Evolutionary conservation across 2,329 filamentous ascomycete species (phyloP).

Genomic region (Aulographum hederae): DNA sequence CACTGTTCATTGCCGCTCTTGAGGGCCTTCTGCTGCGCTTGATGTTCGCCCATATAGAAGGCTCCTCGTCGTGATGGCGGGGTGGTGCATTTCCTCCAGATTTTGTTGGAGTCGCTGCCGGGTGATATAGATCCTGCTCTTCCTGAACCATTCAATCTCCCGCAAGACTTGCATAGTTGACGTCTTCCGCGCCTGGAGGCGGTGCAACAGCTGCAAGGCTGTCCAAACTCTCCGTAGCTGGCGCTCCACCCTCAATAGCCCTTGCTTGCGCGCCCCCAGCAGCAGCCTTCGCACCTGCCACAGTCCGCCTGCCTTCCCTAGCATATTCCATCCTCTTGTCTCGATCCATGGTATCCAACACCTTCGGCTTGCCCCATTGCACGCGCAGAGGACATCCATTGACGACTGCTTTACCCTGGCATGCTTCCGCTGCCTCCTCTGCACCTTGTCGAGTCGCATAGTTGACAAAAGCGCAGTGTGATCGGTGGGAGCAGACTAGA

Average conservation of each 20-base stretch:
- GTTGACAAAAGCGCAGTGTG: slow-evolving; percentile 93
- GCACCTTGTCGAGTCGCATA: slow-evolving; percentile 71
- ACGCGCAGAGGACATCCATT: slow-evolving; percentile 79
- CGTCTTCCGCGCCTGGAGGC: slow-evolving; percentile 60
- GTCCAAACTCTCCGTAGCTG: slow-evolving; percentile 24
- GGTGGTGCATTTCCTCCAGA: no score
- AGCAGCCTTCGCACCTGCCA: slow-evolving; percentile 7
- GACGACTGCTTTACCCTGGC: slow-evolving; percentile 76
- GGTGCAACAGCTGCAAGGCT: slow-evolving; percentile 41
- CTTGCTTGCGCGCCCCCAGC: slow-evolving; percentile 1
- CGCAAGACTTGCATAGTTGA: slow-evolving; percentile 69
- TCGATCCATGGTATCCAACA: slow-evolving; percentile 77
- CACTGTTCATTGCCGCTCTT: no score
- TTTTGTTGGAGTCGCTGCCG: no score
- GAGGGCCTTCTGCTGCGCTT: no score
- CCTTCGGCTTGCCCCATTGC: slow-evolving; percentile 83
- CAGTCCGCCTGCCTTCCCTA: slow-evolving; percentile 49
- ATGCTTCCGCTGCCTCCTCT: slow-evolving; percentile 67
- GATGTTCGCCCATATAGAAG: no score
- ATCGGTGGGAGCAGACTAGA: slow-evolving; percentile 88
- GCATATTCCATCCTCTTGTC: slow-evolving; percentile 70
- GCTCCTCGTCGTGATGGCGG: no score
- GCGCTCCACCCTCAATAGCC: slow-evolving; percentile 27
- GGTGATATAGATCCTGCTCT: background rate
- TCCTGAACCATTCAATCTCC: slow-evolving; percentile 42